These are phyloP conservation scores for Pyronema domesticum DNA, from an alignment of 495 filamentous ascomycete species.

Conservation along the genomic window DNA sequence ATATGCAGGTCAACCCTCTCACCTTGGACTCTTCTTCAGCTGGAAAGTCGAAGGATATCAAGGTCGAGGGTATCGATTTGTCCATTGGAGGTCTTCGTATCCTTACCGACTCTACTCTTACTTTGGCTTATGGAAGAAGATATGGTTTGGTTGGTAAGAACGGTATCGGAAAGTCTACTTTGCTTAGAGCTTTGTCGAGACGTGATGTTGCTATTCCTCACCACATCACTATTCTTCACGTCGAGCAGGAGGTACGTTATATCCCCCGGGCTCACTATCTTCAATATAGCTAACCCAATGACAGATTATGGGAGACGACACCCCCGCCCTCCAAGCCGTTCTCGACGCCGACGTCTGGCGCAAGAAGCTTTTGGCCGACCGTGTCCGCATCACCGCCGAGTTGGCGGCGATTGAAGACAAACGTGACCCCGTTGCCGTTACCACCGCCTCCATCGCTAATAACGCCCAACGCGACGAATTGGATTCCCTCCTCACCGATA, in stretches of 20 bases:
- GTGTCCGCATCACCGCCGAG: constrained; percentile 70
- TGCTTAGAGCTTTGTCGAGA: constrained; percentile 76
- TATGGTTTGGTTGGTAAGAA: constrained; percentile 98
- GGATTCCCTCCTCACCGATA: constrained; percentile 73
- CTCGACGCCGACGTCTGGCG: constrained; percentile 98
- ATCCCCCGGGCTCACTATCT: not conserved
- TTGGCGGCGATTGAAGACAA: constrained; percentile 65
- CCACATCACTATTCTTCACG: constrained; percentile 96
- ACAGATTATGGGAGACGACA: constrained; percentile 89
- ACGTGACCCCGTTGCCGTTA: constrained; percentile 32
- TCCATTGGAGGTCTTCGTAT: constrained; percentile 80
- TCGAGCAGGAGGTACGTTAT: constrained; percentile 75
- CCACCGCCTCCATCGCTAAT: constrained; percentile 77
- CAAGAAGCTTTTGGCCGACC: constrained; percentile 81
- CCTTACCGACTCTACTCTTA: constrained; percentile 71
- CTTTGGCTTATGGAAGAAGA: constrained; percentile 77
- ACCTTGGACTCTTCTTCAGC: constrained; percentile 43
- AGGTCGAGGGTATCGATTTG: constrained; percentile 87
- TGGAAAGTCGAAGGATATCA: constrained; percentile 95
- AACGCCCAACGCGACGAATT: constrained; percentile 72
- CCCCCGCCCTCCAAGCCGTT: constrained; percentile 84
- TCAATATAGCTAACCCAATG: not conserved
- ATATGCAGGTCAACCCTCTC: constrained; percentile 95
- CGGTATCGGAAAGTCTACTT: constrained; percentile 96
- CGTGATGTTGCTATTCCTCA: constrained; percentile 88